Evolutionary conservation across 768 basidiomycete genomes (phyloP), one percentile per base, ranked within the genome.

Genomic region (Lactifluus piperatus): DNA sequence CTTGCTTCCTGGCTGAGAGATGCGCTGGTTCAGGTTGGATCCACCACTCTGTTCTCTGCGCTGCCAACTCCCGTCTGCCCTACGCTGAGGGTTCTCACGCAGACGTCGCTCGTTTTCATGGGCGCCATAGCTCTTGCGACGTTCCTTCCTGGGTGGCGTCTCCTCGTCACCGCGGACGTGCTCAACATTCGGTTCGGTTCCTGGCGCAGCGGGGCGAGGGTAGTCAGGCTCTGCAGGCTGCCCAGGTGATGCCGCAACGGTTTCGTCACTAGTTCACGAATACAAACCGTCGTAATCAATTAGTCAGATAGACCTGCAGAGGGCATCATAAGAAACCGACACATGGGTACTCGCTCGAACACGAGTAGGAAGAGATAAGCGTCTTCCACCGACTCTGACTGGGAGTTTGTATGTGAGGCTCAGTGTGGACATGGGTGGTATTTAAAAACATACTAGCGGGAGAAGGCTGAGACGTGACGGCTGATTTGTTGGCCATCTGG

Each of bases 1-100:
- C n/a, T 73, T 82, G 29, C 80, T 80, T 49, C 74, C 77, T 44
- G 84, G 84, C 66, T 85, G 84, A 4, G 74, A 76, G 58, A 85
- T 84, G 56, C 83, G 73, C 29, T 77, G 80, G 1, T 67, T 57
- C 49, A 79, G 77, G 59, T 30, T 63, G 36, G 51, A 20, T 4
- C 32, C 22, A 32, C 53, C 47, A 5, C 27, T 22, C 16, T 36
- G 48, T 22, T 63, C 63, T 54, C 46, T 55, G 41, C 47, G 51
- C 52, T 64, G 62, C 57, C 62, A 53, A 53, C 60, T 64, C 34
- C 50, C 55, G 2, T 65, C 64, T 16, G 34, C 64, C 39, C 49
- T 63, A 55, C 55, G 64, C 36, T 53, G 54, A 14, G 62, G 54
- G 27, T 54, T 65, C 48, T 65, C 64, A 45, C 62, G 64, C 24